Base-by-base conservation (phyloP, 805 yeast species). In the Zygosaccharomyces bisporus region DNA sequence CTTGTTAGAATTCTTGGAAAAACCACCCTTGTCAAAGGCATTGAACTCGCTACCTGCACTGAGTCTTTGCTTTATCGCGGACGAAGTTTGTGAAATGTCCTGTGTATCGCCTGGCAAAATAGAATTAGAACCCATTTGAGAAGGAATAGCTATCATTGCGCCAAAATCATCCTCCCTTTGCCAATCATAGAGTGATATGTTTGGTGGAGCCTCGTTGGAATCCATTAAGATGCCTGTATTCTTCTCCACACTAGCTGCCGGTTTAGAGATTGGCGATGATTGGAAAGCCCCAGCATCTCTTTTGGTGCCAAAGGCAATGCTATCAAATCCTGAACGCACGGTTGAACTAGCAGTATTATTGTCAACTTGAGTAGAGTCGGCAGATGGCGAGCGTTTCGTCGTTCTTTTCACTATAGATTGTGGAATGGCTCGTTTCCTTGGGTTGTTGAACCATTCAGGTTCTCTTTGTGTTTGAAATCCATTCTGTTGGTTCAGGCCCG, bases 391-490 rank as follows among this genome's bases (percentile, higher is more conserved):
- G 39, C 49, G 40, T 46, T 52, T 30, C 14, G 58, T 53, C 4
- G 66, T 57, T 52, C 80, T 64, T 50, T 73, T 75, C 17, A 75
- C 60, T 12, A 74, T 67, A 3, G 65, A 66, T n/a, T 71, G 69
- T 6, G 81, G 80, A n/a, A 72, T 64, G 1, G 66, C 60, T 45
- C 80, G 64, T 47, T 72, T 71, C 46, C 69, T 72, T n/a, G 74
- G 68, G 38, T 68, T 67, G 34, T 68, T 66, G 47, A 59, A 68
- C 73, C 72, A 72, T 17, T 55, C 55, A 5, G 70, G 69, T 17
- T 54, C 58, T 24, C 50, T 48, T 19, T 52, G 49, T 9, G 42
- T 44, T 24, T 39, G 38, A 20, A 44, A 47, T n/a, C 41, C 34
- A n/a, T 31, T 27, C 24, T 58, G 71, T 32, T 55, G 62, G 9